Conservation (phyloP, 73 alveolate species). For the Blepharisma japonicum region DNA sequence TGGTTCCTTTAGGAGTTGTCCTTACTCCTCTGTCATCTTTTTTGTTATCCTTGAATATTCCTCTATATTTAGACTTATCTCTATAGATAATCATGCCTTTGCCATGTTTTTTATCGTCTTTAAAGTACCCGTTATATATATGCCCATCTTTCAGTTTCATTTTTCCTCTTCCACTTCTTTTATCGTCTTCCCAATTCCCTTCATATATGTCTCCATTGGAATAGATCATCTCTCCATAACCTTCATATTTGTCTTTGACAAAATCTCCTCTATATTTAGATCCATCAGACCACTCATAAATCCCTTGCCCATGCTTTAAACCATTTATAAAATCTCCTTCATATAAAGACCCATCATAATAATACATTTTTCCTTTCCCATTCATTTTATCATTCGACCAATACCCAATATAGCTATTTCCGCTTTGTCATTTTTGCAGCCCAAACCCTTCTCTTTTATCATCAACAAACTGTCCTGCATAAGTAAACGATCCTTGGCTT, state of each 20-base stretch:
- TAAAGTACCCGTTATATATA: slow-evolving; percentile 39
- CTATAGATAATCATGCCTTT: slow-evolving; percentile 30
- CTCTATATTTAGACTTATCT: slow-evolving; percentile 42
- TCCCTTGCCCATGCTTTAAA: slow-evolving; percentile 27
- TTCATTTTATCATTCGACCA: slow-evolving; percentile 23
- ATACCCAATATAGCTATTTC: slow-evolving; percentile 17
- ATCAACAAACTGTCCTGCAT: slow-evolving; percentile 21
- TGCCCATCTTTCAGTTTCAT: slow-evolving; percentile 31
- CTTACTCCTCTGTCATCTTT: slow-evolving; percentile 31
- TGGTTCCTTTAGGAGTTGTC: slow-evolving; percentile 27
- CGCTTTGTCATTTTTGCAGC: slow-evolving; percentile 7
- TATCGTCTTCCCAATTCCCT: slow-evolving; percentile 63
- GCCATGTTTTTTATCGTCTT: slow-evolving; percentile 38
- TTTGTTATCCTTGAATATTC: slow-evolving; percentile 35
- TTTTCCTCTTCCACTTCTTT: slow-evolving; percentile 65
- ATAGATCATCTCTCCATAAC: slow-evolving; percentile 60
- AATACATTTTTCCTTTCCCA: slow-evolving; percentile 39
- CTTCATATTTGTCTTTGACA: slow-evolving; percentile 26
- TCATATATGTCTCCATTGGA: slow-evolving; percentile 61
- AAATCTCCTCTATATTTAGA: slow-evolving; percentile 36
- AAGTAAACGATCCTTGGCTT: slow-evolving; percentile 7
- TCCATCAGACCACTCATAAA: slow-evolving; percentile 29
- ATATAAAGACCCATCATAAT: slow-evolving; percentile 35
- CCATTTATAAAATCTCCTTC: slow-evolving; percentile 37
- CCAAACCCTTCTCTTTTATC: slow-evolving; percentile 29